Conservation (phyloP, 2,329 filamentous ascomycete species). For the Juglanconis sp. region DNA sequence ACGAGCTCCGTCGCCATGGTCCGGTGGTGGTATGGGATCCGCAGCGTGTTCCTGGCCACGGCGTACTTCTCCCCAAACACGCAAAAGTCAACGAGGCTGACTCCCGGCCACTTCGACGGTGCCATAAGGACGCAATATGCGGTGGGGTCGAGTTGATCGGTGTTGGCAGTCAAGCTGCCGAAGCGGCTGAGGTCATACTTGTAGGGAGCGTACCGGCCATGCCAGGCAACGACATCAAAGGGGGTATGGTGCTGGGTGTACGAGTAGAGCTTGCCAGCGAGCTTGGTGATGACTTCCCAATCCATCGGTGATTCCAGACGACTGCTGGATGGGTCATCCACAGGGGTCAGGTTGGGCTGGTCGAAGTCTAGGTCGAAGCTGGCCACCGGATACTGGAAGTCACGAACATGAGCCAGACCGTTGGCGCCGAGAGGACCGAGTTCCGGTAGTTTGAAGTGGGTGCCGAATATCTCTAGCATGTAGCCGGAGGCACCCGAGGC, state of each 20-base stretch:
- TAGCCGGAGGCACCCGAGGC: conserved; percentile 26
- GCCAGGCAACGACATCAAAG: conserved; percentile 66
- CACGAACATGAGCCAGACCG: conserved; percentile 59
- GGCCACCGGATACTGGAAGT: conserved; percentile 62
- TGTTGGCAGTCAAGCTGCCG: conserved; percentile 54
- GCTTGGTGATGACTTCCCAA: conserved; percentile 50
- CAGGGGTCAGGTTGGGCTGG: neutral
- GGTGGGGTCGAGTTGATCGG: conserved; percentile 61
- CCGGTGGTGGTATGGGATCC: conserved; percentile 52
- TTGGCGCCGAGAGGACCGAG: conserved; percentile 64
- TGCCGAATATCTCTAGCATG: conserved; percentile 63
- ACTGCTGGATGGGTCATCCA: too few relatives aligned
- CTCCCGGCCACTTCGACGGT: conserved; percentile 48
- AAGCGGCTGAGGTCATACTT: conserved; percentile 51
- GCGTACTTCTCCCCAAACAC: conserved; percentile 63
- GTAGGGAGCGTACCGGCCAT: conserved; percentile 54
- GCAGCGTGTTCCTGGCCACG: conserved; percentile 54
- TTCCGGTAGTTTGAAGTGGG: conserved; percentile 61
- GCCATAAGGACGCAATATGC: conserved; percentile 61
- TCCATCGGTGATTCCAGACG: neutral
- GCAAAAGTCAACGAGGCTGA: conserved; percentile 58
- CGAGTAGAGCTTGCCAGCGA: conserved; percentile 55
- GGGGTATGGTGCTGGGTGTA: conserved; percentile 60
- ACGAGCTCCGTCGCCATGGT: conserved; percentile 52
- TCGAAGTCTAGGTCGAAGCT: conserved; percentile 37